Percentiles rank a stretch among this genome's conserved stretches.
phyloP scores from a whole-genome alignment of 2,329 filamentous ascomycete species.

The Pyricularia pennisetigena region DNA sequence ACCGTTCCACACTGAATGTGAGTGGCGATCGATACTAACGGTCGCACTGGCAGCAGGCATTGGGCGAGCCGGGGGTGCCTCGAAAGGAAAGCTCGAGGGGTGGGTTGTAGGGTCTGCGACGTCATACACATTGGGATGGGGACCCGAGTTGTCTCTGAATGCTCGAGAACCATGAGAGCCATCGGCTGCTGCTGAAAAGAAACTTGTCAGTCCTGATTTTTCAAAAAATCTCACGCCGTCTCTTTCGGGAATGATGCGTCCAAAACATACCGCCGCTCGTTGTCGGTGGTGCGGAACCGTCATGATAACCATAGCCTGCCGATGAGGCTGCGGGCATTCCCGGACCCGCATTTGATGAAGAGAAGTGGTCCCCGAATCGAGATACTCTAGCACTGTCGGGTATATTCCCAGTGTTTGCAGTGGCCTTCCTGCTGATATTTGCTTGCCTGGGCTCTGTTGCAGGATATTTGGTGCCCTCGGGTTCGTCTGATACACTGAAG shows the following conservation, averaged over 20 bases:
- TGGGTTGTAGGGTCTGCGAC: background rate
- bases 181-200: background rate
- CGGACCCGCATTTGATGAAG: background rate
- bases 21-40: slow-evolving; percentile 3
- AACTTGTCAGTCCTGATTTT: background rate
- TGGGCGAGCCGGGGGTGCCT: background rate
- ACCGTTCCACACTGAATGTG: background rate
- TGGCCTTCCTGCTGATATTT: background rate
- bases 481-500: slow-evolving; percentile 20
- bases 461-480: slow-evolving; percentile 15
- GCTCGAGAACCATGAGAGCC: background rate
- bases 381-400: background rate
- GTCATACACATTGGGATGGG: slow-evolving; percentile 2
- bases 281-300: background rate
- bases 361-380: background rate
- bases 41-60: background rate
- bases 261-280: background rate
- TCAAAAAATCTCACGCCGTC: background rate
- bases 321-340: background rate
- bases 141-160: background rate
- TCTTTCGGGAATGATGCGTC: background rate
- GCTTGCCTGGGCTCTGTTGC: background rate
- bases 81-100: background rate
- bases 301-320: background rate
- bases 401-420: background rate